A percentile compares a stretch with the other conserved stretches of the same genome.
Evolutionary conservation across 345 rosid species (phyloP).

Genomic region (Salix caprea): DNA sequence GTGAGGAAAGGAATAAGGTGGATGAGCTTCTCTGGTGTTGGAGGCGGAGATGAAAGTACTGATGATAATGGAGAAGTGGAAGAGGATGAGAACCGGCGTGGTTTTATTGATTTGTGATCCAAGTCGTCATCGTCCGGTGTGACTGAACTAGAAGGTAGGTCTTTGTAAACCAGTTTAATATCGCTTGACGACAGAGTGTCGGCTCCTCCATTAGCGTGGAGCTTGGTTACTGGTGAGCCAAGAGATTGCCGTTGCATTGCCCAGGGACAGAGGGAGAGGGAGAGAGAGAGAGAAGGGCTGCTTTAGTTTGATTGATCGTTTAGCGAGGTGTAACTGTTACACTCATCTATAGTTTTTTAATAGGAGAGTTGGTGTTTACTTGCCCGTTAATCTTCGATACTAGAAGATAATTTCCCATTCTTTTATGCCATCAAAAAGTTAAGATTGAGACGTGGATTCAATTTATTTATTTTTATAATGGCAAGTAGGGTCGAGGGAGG

Average conservation of each 20-base stretch:
- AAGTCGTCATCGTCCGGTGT: slow-evolving; percentile 38
- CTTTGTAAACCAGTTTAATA: not conserved
- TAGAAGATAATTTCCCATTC: not conserved
- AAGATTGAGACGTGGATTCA: too few relatives aligned
- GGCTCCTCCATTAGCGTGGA: slow-evolving; percentile 53
- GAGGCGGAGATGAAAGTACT: slow-evolving; percentile 19
- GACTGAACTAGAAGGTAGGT: slow-evolving; percentile 18
- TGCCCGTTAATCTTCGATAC: not conserved
- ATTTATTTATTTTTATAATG: too few relatives aligned
- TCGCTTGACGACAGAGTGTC: slow-evolving; percentile 31
- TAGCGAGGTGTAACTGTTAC: not conserved
- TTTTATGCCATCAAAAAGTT: too few relatives aligned
- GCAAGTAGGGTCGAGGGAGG: too few relatives aligned
- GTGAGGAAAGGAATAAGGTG: slow-evolving; percentile 85
- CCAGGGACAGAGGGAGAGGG: slow-evolving; percentile 13
- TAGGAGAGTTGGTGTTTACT: not conserved
- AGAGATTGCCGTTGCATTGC: slow-evolving; percentile 91
- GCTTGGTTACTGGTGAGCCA: slow-evolving; percentile 73
- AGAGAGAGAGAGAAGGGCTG: slow-evolving; percentile 6
- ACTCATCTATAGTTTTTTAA: not conserved
- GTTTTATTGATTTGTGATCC: slow-evolving; percentile 44
- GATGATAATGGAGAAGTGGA: slow-evolving; percentile 17
- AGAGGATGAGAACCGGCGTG: slow-evolving; percentile 44
- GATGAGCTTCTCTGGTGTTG: slow-evolving; percentile 56
- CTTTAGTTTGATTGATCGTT: not conserved